These are phyloP conservation scores for Yamadazyma epiphylla DNA, from an alignment of 1,139 yeast genomes.

Conservation along the genomic window DNA sequence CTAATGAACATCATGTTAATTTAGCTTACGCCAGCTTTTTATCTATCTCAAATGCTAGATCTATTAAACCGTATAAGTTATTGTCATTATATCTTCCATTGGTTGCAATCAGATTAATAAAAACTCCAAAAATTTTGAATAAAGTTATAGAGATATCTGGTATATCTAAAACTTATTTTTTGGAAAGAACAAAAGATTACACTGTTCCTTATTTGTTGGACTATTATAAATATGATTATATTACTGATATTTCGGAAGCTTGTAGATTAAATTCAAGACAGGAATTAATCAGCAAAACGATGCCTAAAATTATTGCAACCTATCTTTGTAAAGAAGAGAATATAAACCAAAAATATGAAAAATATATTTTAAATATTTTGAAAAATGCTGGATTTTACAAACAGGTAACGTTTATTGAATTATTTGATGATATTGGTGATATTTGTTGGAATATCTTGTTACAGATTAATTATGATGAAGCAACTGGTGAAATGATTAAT, in stretches of 20 bases:
- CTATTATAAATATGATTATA: constrained; percentile 57
- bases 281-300: constrained; percentile 30
- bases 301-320: constrained; percentile 39
- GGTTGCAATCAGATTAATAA: constrained; percentile 63
- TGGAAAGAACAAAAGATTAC: constrained; percentile 65
- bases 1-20: constrained; percentile 59
- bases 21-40: constrained; percentile 58
- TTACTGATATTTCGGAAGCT: constrained; percentile 51
- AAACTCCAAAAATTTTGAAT: constrained; percentile 53
- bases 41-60: constrained; percentile 41
- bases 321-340: constrained; percentile 32
- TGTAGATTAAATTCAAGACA: constrained; percentile 25
- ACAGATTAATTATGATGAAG: constrained; percentile 31
- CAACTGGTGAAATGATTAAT: constrained; percentile 23
- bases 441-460: constrained; percentile 40
- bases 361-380: constrained; percentile 51
- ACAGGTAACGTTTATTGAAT: constrained; percentile 25
- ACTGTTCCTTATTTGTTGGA: constrained; percentile 76
- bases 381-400: constrained; percentile 43
- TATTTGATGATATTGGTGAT: constrained; percentile 43
- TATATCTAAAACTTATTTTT: constrained; percentile 56
- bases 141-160: constrained; percentile 64
- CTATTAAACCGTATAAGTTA: constrained; percentile 62
- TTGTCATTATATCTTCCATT: constrained; percentile 77
- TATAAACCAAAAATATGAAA: constrained; percentile 47